phyloP scores from a whole-genome alignment of 2,329 filamentous ascomycete species.

The Lasiodiplodia theobromae region DNA sequence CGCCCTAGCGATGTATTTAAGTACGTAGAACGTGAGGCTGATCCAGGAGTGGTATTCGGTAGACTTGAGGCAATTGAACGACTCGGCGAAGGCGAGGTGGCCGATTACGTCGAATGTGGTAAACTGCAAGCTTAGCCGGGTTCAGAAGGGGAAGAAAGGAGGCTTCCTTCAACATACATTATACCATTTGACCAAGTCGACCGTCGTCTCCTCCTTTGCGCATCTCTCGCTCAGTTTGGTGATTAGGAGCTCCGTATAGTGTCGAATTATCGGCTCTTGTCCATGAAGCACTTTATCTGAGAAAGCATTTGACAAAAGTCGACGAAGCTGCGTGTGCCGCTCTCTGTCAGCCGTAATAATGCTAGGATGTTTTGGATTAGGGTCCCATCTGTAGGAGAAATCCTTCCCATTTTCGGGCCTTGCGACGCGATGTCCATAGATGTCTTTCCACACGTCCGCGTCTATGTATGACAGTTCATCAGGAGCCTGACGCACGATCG shows the following conservation, averaged over 20 bases:
- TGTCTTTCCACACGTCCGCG: slow-evolving; percentile 51
- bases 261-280: slow-evolving; percentile 41
- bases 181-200: slow-evolving; percentile 41
- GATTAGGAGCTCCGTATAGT: slow-evolving; percentile 43
- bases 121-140: slow-evolving; percentile 4
- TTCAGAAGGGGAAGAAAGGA: too few species aligned
- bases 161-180: neutral
- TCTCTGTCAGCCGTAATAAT: slow-evolving; percentile 24
- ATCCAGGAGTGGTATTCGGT: slow-evolving; percentile 32
- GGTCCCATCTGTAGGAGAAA: neutral
- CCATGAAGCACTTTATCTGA: slow-evolving; percentile 40
- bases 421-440: slow-evolving; percentile 37
- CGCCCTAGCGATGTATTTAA: slow-evolving; percentile 29
- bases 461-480: slow-evolving; percentile 49
- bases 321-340: slow-evolving; percentile 32
- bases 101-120: slow-evolving; percentile 31
- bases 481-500: slow-evolving; percentile 51
- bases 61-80: slow-evolving; percentile 37
- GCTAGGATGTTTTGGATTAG: neutral
- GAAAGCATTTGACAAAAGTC: slow-evolving; percentile 39
- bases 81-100: slow-evolving; percentile 40
- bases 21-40: slow-evolving; percentile 33
- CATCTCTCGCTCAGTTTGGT: slow-evolving; percentile 13
- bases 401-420: slow-evolving; percentile 39
- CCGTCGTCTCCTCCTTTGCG: neutral